Evolutionary conservation across 176 grass and related monocot genomes (phyloP), one percentile per base, ranked within the genome.

Genomic region (Triticum urartu): DNA sequence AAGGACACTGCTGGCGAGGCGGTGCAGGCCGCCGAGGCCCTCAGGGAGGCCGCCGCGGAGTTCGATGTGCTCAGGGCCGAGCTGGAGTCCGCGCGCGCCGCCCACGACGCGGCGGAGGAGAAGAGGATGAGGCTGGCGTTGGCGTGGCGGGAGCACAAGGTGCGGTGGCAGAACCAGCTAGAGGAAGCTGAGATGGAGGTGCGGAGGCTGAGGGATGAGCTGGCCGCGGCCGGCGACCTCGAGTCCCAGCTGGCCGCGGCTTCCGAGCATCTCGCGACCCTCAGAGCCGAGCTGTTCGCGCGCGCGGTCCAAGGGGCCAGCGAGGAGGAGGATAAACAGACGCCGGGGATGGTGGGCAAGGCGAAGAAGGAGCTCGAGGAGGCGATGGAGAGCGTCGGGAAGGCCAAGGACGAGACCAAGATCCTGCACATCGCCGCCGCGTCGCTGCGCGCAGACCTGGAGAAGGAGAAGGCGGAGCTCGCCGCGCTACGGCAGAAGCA

Each of bases 61-160:
- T 77, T 96, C 68, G n/a, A 32, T 0, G 85, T 61, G 13, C 40
- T 87, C 24, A 90, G 81, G 13, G 62, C 35, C 15, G 86, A 89
- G 42, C 62, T 99, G 15, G 90, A 88, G 2, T 77, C 87, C 22
- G 71, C 94, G 5, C 89, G 86, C 90, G 80, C 56, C 18, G 75
- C 75, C 3, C 94, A 94, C 36, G 77, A 83, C 4, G 80, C 86
- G 21, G 87, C 87, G 58, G 94, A 96, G 86, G 92, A 90, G 88
- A 83, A 80, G 65, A 81, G 92, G n/a, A 68, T 87, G 36, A 36
- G 9, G 40, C 64, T 85, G 14, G 88, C 84, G 3, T 0, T 90
- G 76, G 79, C 79, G n/a, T 90, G 87, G 60, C 88, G 90, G 77
- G 62, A 85, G 15, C 94, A 99, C 20, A 96, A 87, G 85, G 10